Conservation (phyloP, 2,329 filamentous ascomycete species). For the Talaromyces verruculosus region DNA sequence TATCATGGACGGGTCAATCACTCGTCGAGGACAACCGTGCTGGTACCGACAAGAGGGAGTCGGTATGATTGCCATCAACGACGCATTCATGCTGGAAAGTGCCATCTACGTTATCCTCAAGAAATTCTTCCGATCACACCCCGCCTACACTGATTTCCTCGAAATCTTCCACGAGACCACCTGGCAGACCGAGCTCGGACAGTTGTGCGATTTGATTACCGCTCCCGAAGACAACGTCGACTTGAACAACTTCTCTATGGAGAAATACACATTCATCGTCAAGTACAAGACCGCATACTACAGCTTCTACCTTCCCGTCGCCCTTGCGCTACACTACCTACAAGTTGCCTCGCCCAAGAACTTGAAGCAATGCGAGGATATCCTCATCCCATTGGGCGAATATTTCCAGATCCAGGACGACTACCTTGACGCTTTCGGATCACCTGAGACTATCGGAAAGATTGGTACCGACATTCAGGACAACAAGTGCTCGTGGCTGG, state of each 20-base stretch:
- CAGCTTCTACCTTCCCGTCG: constrained; percentile 97
- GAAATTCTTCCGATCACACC: constrained; percentile 87
- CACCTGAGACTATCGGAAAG: constrained; percentile 91
- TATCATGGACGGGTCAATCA: constrained; percentile 97
- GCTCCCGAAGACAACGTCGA: constrained; percentile 92
- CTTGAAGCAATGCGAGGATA: constrained; percentile 83
- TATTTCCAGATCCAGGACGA: constrained; percentile 99
- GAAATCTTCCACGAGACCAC: constrained; percentile 96
- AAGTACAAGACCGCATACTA: constrained; percentile 99
- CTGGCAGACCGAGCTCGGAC: constrained; percentile 92
- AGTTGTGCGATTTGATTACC: constrained; percentile 91
- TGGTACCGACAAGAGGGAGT: constrained; percentile 92
- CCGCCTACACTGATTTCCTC: constrained; percentile 83
- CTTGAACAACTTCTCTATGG: constrained; percentile 89
- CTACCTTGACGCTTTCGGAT: constrained; percentile 96
- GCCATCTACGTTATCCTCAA: constrained; percentile 88
- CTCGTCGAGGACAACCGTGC: constrained; percentile 88
- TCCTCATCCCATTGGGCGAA: constrained; percentile 94
- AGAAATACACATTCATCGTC: constrained; percentile 97
- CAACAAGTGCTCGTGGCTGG: constrained; percentile 99
- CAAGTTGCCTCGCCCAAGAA: constrained; percentile 83
- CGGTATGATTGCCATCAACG: constrained; percentile 97
- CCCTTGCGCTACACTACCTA: constrained; percentile 81
- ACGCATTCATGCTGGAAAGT: constrained; percentile 91
- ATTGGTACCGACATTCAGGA: constrained; percentile 98